Percentiles rank a stretch among this genome's conserved stretches.
Evolutionary conservation across 2,329 filamentous ascomycete species (phyloP).

Genomic region (Verticillium longisporum): DNA sequence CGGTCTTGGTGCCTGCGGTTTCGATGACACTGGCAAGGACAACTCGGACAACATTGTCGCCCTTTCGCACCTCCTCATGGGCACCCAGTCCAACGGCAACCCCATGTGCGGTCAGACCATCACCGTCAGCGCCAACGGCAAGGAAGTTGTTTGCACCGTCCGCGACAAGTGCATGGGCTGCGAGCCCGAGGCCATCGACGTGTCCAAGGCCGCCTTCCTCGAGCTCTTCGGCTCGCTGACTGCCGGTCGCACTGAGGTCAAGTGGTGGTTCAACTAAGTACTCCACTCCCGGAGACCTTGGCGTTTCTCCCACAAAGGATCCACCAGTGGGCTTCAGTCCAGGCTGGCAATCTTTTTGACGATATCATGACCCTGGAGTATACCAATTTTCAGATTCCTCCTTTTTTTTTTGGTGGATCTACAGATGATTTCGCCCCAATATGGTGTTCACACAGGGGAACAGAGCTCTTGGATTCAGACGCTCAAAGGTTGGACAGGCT

Average conservation of each 20-base stretch:
- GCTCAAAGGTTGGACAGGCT: not conserved
- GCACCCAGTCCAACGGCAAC: conserved; percentile 56
- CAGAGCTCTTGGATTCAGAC: not conserved
- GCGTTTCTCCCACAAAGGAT: not conserved
- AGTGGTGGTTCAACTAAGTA: conserved; percentile 38
- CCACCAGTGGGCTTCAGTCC: not conserved
- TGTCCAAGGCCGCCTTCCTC: conserved; percentile 49
- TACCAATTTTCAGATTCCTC: not conserved
- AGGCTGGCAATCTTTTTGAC: not conserved
- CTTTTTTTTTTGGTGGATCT: not conserved
- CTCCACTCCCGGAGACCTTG: not conserved
- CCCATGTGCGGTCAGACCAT: conserved; percentile 64
- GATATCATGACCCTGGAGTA: not conserved
- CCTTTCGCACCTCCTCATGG: conserved; percentile 59
- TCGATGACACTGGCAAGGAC: conserved; percentile 51
- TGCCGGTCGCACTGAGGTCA: conserved; percentile 31
- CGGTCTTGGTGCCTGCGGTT: conserved; percentile 64
- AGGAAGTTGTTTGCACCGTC: conserved; percentile 50
- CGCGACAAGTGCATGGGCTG: conserved; percentile 76
- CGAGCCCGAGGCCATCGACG: conserved; percentile 46
- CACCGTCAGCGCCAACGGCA: conserved; percentile 54
- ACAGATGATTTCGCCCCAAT: not conserved
- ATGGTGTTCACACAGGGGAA: not conserved
- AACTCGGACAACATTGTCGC: conserved; percentile 57
- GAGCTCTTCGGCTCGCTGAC: conserved; percentile 41